Conservation (phyloP, 1,139 yeast genomes). For the Scheffersomyces illinoinensis region DNA sequence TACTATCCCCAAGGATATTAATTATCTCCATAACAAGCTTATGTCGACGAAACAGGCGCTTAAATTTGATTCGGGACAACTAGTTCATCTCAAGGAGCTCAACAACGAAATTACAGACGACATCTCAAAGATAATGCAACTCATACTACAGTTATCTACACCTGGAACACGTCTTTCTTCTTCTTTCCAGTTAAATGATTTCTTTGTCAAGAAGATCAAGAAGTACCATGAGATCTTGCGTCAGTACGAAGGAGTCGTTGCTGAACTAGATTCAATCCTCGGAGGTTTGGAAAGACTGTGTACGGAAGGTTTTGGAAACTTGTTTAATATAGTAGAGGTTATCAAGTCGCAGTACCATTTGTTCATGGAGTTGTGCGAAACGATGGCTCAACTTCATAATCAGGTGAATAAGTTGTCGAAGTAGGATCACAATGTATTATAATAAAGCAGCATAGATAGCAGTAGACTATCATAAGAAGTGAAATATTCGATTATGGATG, state of each 20-base stretch:
- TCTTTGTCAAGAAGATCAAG: slow-evolving; percentile 55
- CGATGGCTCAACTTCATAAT: slow-evolving; percentile 86
- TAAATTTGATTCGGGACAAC: slow-evolving; percentile 39
- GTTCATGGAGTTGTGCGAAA: slow-evolving; percentile 89
- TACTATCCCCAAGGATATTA: slow-evolving; percentile 84
- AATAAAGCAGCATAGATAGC: neutral
- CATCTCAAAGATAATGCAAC: slow-evolving; percentile 64
- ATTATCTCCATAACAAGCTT: slow-evolving; percentile 63
- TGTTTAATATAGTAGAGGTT: slow-evolving; percentile 61
- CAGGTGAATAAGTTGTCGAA: slow-evolving; percentile 37
- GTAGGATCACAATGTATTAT: neutral
- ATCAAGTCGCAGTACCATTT: slow-evolving; percentile 79
- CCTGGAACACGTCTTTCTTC: slow-evolving; percentile 69
- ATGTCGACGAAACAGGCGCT: slow-evolving; percentile 71
- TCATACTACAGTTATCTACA: slow-evolving; percentile 64
- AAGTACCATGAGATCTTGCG: slow-evolving; percentile 64
- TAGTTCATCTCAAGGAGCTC: slow-evolving; percentile 34
- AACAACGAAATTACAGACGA: slow-evolving; percentile 68
- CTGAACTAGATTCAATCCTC: slow-evolving; percentile 60
- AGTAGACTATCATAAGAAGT: neutral
- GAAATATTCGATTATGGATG: neutral
- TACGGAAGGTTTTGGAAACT: slow-evolving; percentile 51
- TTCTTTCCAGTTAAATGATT: slow-evolving; percentile 48
- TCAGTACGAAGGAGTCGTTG: slow-evolving; percentile 76
- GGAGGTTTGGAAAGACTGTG: slow-evolving; percentile 45